Evolutionary conservation across 2,329 filamentous ascomycete species (phyloP).

Genomic region (Fusarium armeniacum): DNA sequence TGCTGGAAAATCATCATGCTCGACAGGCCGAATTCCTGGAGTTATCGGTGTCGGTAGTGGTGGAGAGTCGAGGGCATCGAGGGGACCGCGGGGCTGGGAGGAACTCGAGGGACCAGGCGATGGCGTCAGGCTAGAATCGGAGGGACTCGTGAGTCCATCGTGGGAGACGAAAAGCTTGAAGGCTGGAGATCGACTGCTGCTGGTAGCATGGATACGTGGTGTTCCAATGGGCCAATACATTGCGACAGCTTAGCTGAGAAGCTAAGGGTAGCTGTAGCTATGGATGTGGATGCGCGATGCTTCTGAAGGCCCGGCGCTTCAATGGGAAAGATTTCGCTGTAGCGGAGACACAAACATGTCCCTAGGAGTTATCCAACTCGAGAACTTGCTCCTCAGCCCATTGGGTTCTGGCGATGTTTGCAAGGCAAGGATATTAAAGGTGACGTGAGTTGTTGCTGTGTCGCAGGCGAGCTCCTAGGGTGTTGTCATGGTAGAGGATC

Average conservation of each 20-base stretch:
- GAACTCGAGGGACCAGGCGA: constrained; percentile 36
- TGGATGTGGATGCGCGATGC: constrained; percentile 38
- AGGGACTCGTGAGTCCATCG: constrained; percentile 67
- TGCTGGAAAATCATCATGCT: constrained; percentile 62
- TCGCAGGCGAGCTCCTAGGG: constrained; percentile 38
- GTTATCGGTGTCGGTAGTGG: constrained; percentile 65
- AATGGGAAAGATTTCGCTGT: constrained; percentile 29
- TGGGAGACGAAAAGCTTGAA: constrained; percentile 68
- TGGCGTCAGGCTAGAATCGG: constrained; percentile 46
- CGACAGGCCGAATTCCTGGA: constrained; percentile 70
- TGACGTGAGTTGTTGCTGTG: constrained; percentile 33
- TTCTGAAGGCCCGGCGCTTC: constrained; percentile 35
- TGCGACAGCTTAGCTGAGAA: constrained; percentile 56
- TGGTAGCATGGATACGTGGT: constrained; percentile 85
- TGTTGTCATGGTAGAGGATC: constrained; percentile 37
- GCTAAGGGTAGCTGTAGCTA: constrained; percentile 37
- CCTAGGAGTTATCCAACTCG: constrained; percentile 36
- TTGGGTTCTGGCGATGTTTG: constrained; percentile 42
- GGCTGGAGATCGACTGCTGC: constrained; percentile 70
- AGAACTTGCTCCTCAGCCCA: constrained; percentile 36
- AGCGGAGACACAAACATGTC: constrained; percentile 49
- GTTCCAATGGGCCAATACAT: constrained; percentile 96
- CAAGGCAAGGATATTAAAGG: constrained; percentile 31
- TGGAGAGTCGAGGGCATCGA: constrained; percentile 55
- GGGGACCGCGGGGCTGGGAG: constrained; percentile 45